phyloP scores from a whole-genome alignment of 108 stramenopile genomes.

The Cyclotella cryptica region DNA sequence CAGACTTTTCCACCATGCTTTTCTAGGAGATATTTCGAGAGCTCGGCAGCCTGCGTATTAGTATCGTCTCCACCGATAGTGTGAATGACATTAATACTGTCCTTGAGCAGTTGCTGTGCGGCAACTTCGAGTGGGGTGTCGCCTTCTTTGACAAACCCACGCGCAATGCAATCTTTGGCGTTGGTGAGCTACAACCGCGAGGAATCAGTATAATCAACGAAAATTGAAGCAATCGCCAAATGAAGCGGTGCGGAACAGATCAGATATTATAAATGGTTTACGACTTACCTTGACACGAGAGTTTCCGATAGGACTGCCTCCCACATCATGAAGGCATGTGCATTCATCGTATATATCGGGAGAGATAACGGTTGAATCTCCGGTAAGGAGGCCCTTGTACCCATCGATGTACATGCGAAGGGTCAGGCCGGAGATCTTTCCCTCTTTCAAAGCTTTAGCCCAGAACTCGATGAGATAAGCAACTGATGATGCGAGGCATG shows the following conservation, averaged over 20 bases:
- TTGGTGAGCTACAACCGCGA: constrained; percentile 77
- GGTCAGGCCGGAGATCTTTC: constrained; percentile 78
- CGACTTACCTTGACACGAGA: constrained; percentile 90
- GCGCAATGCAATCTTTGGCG: constrained; percentile 81
- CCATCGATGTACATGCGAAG: constrained; percentile 88
- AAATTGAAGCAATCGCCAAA: no score
- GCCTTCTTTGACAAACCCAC: constrained; percentile 82
- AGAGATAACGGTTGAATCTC: constrained; percentile 79
- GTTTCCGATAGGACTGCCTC: constrained; percentile 91
- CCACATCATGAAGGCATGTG: constrained; percentile 73
- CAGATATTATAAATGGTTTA: not conserved
- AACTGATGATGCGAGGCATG: constrained; percentile 84
- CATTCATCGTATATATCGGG: constrained; percentile 66
- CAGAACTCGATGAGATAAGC: constrained; percentile 80
- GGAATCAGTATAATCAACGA: not conserved
- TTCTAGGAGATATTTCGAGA: constrained; percentile 85
- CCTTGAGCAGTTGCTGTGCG: constrained; percentile 79
- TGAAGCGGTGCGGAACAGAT: not conserved
- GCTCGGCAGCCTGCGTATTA: constrained; percentile 91
- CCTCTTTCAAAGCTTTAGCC: constrained; percentile 72
- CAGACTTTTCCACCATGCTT: constrained; percentile 82
- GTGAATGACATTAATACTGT: constrained; percentile 84
- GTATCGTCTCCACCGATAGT: constrained; percentile 95
- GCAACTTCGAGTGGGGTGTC: constrained; percentile 88
- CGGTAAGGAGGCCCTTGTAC: constrained; percentile 88